phyloP scores from a whole-genome alignment of 768 basidiomycete species.

The Phylloporus sp. region DNA sequence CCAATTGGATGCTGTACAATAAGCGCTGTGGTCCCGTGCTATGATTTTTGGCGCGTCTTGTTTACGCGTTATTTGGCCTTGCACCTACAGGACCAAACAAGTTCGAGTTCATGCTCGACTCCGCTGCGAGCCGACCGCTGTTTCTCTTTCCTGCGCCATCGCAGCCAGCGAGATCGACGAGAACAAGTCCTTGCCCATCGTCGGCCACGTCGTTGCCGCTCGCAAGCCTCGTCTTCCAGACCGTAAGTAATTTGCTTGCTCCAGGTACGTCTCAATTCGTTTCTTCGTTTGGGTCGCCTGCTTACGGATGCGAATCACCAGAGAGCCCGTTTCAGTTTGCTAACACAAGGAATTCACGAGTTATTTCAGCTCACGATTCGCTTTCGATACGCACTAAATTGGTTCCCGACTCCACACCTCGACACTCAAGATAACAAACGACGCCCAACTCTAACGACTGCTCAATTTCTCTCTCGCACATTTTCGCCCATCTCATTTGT shows the following conservation, averaged over 20 bases:
- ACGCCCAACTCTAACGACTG: slow-evolving; percentile 24
- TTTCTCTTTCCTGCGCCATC: slow-evolving; percentile 19
- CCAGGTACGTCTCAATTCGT: slow-evolving; percentile 17
- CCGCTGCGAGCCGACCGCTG: slow-evolving; percentile 2
- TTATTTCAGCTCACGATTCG: slow-evolving; percentile 21
- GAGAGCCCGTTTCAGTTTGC: slow-evolving; percentile 13
- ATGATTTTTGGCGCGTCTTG: slow-evolving; percentile 18
- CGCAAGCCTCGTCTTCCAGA: slow-evolving; percentile 17
- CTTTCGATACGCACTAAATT: slow-evolving; percentile 16
- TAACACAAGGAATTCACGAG: slow-evolving; percentile 24
- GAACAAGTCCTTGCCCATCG: slow-evolving; percentile 20
- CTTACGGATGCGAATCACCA: background rate
- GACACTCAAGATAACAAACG: slow-evolving; percentile 19
- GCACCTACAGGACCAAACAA: slow-evolving; percentile 30
- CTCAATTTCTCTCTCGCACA: background rate
- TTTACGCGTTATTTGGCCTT: slow-evolving; percentile 30
- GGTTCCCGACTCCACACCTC: slow-evolving; percentile 14
- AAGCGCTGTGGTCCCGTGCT: slow-evolving; percentile 17
- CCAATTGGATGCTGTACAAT: background rate
- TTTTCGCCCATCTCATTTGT: background rate
- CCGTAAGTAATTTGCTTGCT: slow-evolving; percentile 26
- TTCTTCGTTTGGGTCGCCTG: background rate
- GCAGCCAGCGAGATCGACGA: slow-evolving; percentile 13
- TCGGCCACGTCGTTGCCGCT: slow-evolving; percentile 17
- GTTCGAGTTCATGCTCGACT: slow-evolving; percentile 26